Base-by-base conservation (phyloP, 805 yeast genomes). In the Candida tallmaniae region DNA sequence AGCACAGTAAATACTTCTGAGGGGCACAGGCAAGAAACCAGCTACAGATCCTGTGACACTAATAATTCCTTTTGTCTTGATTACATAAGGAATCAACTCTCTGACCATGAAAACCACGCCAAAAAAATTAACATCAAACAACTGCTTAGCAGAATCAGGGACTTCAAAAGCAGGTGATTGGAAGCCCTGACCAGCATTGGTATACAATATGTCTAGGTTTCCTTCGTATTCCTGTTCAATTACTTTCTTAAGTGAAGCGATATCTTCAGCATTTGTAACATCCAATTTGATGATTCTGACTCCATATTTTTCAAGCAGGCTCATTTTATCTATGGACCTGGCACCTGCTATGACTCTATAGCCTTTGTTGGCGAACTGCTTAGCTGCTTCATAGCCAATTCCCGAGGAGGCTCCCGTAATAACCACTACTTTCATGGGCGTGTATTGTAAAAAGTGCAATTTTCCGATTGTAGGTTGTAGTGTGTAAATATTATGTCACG, bases 361-460 rank as follows among this genome's bases (percentile, higher is more conserved):
- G 0, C 72, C 73, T 30, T 62, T 55, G 10, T 46, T 34, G 13
- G 68, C 73, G 23, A 72, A 52, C 39, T 66, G 73, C 18, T 54
- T 50, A 18, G 73, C 62, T 10, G 62, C 50, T 6, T 63, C 60
- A 38, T 46, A 61, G 2, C 76, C 76, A 27, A 70, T 70, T 3
- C 76, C 75, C 0, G 74, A 67, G 0, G 73, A 65, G 2, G 69
- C 73, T 5, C 76, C 75, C 2, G 75, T 70, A 35, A 70, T 68
- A 23, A 78, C 56, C 0, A 75, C 83, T 9, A 17, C 23, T 22
- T 22, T n/a, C n/a, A n/a, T n/a, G n/a, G n/a, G n/a, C n/a, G n/a
- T n/a, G n/a, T n/a, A n/a, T n/a, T n/a, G n/a, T n/a, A n/a, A n/a
- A n/a, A n/a, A n/a, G n/a, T n/a, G n/a, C n/a, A n/a, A n/a, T n/a